Conservation (phyloP, 768 basidiomycete genomes). For the Lyophyllum atratum region DNA sequence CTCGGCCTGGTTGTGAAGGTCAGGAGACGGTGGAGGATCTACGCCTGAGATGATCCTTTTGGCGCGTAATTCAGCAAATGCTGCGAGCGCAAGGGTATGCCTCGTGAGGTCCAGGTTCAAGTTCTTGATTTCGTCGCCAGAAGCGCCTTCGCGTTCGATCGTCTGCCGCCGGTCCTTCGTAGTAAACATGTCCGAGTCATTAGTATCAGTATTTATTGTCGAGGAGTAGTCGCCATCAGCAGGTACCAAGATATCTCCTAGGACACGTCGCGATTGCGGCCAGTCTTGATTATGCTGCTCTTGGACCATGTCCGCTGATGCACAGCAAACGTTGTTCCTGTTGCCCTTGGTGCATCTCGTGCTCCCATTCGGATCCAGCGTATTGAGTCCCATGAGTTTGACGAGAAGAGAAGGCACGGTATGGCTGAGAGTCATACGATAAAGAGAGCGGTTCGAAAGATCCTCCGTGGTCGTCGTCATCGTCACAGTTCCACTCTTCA, state of each 20-base stretch:
- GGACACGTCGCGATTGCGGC: background rate
- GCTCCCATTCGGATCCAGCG: background rate
- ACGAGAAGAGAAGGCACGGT: constrained; percentile 1
- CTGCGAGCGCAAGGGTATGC: constrained; percentile 32
- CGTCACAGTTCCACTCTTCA: constrained; percentile 6
- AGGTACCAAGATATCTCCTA: background rate
- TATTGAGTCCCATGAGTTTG: background rate
- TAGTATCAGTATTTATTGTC: background rate
- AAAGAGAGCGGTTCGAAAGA: constrained; percentile 11
- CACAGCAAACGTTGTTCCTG: background rate
- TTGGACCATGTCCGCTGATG: background rate
- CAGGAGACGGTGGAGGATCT: constrained; percentile 6
- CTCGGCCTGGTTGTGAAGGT: constrained; percentile 3
- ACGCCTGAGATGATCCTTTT: constrained; percentile 25
- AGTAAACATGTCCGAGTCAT: background rate
- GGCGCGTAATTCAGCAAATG: constrained; percentile 44
- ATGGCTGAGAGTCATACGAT: constrained; percentile 13
- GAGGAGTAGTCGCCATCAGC: background rate
- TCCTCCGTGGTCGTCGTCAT: constrained; percentile 11
- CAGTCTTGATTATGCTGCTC: background rate
- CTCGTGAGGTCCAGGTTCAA: constrained; percentile 2
- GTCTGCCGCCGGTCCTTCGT: background rate
- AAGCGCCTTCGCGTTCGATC: background rate
- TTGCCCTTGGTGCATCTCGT: background rate
- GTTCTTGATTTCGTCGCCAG: background rate